Conservation (phyloP, 1,284 basidiomycete genomes). For the Termitomyces sp. region DNA sequence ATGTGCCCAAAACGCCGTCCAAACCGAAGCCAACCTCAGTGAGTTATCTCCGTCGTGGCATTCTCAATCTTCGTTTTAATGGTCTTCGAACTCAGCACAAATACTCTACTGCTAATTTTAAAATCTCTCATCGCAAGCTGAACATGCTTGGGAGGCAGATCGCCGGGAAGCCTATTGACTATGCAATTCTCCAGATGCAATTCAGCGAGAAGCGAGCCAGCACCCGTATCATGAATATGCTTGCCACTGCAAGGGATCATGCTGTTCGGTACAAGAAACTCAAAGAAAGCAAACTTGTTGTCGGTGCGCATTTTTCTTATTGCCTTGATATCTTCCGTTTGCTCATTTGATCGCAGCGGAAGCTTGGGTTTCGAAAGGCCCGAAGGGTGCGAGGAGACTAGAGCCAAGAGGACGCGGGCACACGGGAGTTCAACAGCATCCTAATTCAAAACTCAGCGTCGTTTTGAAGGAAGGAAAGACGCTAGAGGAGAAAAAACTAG, state of each 20-base stretch:
- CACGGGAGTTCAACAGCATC: conserved; percentile 75
- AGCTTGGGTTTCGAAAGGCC: conserved; percentile 91
- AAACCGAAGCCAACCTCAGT: conserved; percentile 28
- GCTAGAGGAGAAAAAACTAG: conserved; percentile 61
- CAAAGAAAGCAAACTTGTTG: conserved; percentile 69
- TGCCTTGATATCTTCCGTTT: background rate
- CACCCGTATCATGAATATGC: conserved; percentile 81
- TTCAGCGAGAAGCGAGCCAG: conserved; percentile 91
- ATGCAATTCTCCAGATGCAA: conserved; percentile 94
- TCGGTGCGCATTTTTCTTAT: conserved; percentile 53
- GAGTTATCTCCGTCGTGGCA: conserved; percentile 9
- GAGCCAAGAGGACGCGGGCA: conserved; percentile 86
- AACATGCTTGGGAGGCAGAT: conserved; percentile 88
- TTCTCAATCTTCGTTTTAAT: conserved; percentile 1
- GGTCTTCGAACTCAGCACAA: conserved; percentile 57
- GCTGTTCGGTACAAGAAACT: conserved; percentile 78
- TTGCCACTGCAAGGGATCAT: conserved; percentile 84
- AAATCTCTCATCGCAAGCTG: conserved; percentile 89
- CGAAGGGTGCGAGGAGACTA: conserved; percentile 58
- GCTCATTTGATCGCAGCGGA: conserved; percentile 54
- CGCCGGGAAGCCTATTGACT: conserved; percentile 84
- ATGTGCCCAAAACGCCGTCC: conserved; percentile 13
- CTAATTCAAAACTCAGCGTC: conserved; percentile 74
- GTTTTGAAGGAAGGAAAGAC: conserved; percentile 84
- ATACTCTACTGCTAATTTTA: conserved; percentile 88